Evolutionary conservation across 23 red algal species (phyloP).

Genomic region (Gracilaria domingensis): DNA sequence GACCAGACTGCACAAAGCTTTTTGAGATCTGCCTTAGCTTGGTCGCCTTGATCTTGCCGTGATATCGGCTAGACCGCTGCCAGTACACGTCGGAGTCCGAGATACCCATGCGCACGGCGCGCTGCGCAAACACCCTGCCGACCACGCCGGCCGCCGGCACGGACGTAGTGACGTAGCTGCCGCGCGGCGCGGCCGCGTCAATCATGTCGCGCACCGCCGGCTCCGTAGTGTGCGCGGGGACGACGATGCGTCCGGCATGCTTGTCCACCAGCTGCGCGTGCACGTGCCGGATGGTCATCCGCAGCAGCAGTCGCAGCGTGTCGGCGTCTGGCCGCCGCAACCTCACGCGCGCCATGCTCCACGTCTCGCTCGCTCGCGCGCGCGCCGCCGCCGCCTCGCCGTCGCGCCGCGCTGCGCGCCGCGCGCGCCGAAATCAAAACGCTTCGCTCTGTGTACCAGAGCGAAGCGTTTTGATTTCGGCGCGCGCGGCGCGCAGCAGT

Average conservation of each 20-base stretch:
- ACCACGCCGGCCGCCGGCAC: conserved; percentile 54
- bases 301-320: conserved; percentile 62
- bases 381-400: no score
- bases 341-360: conserved; percentile 44
- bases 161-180: conserved; percentile 57
- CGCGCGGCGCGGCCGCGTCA: neutral
- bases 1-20: no score
- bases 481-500: no score
- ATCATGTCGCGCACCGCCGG: conserved; percentile 35
- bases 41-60: no score
- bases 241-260: conserved; percentile 7
- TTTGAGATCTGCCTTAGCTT: no score
- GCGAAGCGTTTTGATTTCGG: no score
- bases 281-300: conserved; percentile 73
- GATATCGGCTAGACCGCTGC: no score
- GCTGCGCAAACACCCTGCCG: conserved; percentile 55
- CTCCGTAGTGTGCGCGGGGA: conserved; percentile 68
- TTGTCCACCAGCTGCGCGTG: conserved; percentile 84
- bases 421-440: no score
- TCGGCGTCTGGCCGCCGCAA: conserved; percentile 17
- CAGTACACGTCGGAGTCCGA: no score
- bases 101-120: conserved; percentile 43
- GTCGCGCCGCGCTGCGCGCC: no score
- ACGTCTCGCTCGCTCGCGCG: no score
- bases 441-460: no score